Conservation (phyloP, 768 basidiomycete genomes). For the Termitomyces sp. region DNA sequence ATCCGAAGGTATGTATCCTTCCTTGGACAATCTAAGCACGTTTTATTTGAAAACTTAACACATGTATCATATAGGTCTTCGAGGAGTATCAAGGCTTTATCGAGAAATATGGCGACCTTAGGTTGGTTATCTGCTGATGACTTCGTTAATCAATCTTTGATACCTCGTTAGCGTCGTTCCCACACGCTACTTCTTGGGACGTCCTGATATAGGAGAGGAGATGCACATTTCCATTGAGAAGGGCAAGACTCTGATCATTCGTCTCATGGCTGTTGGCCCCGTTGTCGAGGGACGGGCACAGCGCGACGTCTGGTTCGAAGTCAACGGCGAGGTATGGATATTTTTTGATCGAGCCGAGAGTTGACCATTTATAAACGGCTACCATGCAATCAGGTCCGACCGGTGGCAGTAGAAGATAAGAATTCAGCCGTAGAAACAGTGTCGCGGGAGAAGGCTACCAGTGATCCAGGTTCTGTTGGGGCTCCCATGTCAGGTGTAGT, state of each 20-base stretch:
- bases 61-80: conserved; percentile 58
- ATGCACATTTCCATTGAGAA: conserved; percentile 95
- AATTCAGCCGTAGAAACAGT: conserved; percentile 95
- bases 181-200: conserved; percentile 94
- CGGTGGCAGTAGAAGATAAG: conserved; percentile 93
- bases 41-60: not conserved
- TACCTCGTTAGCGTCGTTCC: conserved; percentile 70
- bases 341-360: conserved; percentile 1
- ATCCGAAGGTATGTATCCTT: conserved; percentile 72
- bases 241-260: conserved; percentile 95
- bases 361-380: conserved; percentile 8
- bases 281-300: conserved; percentile 89
- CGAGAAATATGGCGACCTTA: conserved; percentile 92
- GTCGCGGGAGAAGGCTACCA: conserved; percentile 89
- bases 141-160: conserved; percentile 8
- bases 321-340: conserved; percentile 79
- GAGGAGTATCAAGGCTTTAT: conserved; percentile 95
- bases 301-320: conserved; percentile 98
- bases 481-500: conserved; percentile 98
- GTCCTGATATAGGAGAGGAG: conserved; percentile 89
- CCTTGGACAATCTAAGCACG: not conserved
- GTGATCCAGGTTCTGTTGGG: conserved; percentile 94
- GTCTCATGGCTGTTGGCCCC: conserved; percentile 91
- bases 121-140: conserved; percentile 40
- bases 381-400: conserved; percentile 63